Conservation (phyloP, 1,284 basidiomycete species). For the Irpex lacteus region DNA sequence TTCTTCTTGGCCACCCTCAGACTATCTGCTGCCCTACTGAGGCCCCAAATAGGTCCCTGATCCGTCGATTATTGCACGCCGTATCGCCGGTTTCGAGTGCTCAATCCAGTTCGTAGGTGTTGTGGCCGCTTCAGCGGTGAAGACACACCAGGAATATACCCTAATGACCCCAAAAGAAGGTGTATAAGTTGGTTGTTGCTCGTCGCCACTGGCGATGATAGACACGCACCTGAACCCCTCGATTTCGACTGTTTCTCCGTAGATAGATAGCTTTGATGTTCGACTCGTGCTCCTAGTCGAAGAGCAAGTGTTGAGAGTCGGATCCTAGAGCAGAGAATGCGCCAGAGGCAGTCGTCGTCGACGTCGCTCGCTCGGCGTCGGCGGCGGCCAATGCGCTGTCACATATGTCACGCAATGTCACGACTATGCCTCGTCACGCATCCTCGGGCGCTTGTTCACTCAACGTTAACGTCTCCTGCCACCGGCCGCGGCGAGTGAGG, state of each 20-base stretch:
- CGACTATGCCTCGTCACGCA: not conserved
- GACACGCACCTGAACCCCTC: not conserved
- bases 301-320: not conserved
- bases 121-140: not conserved
- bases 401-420: not conserved
- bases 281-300: not conserved
- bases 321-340: not conserved
- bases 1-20: slow-evolving; percentile 24
- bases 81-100: not conserved
- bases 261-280: not conserved
- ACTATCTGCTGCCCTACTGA: not conserved
- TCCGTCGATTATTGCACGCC: not conserved
- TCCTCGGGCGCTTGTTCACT: not conserved
- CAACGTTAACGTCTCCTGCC: not conserved
- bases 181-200: not conserved
- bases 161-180: not conserved
- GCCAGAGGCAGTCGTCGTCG: not conserved
- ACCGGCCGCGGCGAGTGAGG: not conserved
- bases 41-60: not conserved
- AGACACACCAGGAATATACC: not conserved
- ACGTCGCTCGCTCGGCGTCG: not conserved
- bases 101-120: not conserved
- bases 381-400: slow-evolving; percentile 1
- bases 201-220: not conserved
- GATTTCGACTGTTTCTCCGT: not conserved